Conservation (phyloP, 2,329 filamentous ascomycete species). For the Fusarium camptoceras region DNA sequence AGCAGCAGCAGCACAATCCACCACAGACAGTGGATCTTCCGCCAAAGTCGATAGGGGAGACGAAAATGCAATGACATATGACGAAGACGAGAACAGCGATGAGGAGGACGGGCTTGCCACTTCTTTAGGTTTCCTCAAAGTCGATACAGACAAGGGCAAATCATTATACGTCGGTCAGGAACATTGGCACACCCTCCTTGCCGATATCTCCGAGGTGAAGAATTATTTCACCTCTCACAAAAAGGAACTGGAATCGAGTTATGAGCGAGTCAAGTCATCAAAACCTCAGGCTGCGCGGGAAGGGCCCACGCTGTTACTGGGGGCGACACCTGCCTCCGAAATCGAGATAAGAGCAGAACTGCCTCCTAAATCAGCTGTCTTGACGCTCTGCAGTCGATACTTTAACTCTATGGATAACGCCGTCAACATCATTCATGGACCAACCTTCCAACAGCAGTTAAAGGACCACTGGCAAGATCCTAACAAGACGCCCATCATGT, state of each 20-base stretch:
- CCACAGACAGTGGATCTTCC: constrained; percentile 59
- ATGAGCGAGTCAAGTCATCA: constrained; percentile 77
- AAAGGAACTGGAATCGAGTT: constrained; percentile 86
- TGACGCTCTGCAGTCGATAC: constrained; percentile 87
- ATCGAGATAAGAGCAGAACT: constrained; percentile 82
- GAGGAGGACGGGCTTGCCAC: constrained; percentile 75
- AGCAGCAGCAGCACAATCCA: constrained; percentile 54
- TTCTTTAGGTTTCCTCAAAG: constrained; percentile 84
- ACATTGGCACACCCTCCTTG: constrained; percentile 84
- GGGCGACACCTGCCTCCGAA: constrained; percentile 76
- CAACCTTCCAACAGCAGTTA: constrained; percentile 83
- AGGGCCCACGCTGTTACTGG: constrained; percentile 83
- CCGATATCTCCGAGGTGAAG: constrained; percentile 91
- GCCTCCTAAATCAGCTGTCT: constrained; percentile 83
- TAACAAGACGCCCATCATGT: constrained; percentile 78
- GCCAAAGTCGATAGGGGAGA: constrained; percentile 66
- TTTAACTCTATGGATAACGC: constrained; percentile 83
- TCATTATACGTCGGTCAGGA: constrained; percentile 85
- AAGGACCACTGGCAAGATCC: constrained; percentile 77
- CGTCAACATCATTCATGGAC: constrained; percentile 82
- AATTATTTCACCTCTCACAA: constrained; percentile 89
- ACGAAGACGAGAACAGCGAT: constrained; percentile 73
- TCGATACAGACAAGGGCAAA: constrained; percentile 81
- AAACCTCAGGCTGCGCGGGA: constrained; percentile 70
- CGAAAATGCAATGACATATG: constrained; percentile 61